Evolutionary conservation across 176 grass and related monocot genomes (phyloP), one percentile per base, ranked within the genome.

Genomic region (Bonia amplexicaulis): DNA sequence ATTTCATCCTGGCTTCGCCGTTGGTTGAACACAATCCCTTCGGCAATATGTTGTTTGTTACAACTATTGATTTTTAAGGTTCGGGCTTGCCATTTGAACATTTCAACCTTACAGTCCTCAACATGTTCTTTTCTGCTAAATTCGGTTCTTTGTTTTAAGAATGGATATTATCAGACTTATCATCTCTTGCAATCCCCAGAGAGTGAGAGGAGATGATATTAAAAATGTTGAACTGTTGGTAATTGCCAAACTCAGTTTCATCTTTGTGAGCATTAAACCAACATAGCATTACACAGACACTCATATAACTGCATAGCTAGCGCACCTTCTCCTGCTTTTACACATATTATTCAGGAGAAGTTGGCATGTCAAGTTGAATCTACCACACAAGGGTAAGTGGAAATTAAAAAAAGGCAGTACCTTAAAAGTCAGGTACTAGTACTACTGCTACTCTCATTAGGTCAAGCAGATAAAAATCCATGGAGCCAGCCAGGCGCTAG

Each of bases 271-370:
- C 19, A 47, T 51, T 6, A 66, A 52, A 51, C 42, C 23, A 12
- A 52, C 44, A 17, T 44, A 72, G 2, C 25, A 73, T 49, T 25
- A 73, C 45, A 9, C 17, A 63, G 27, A 33, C 9, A 31, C 26
- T 49, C 27, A 65, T 37, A 14, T n/a, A 80, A 59, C 67, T 60
- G 19, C 69, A 73, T 51, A 7, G 15, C 39, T 51, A 7, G 15
- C 39, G 59, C 25, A 22, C 35, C 61, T 76, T 84, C 59, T 84
- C 72, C 72, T 77, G 33, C 26, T 68, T 74, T 77, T 42, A 42
- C 61, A 85, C 71, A 73, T 25, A 67, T 85, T 85, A 68, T 85
- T 77, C 72, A 33, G 48, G 61, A 77, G 6, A 22, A 67, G 47
- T 13, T 57, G 9, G 14, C 45, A 76, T 61, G 39, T 15, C 16